phyloP scores from a whole-genome alignment of 345 rosid genomes.

The Abelmoschus esculentus region DNA sequence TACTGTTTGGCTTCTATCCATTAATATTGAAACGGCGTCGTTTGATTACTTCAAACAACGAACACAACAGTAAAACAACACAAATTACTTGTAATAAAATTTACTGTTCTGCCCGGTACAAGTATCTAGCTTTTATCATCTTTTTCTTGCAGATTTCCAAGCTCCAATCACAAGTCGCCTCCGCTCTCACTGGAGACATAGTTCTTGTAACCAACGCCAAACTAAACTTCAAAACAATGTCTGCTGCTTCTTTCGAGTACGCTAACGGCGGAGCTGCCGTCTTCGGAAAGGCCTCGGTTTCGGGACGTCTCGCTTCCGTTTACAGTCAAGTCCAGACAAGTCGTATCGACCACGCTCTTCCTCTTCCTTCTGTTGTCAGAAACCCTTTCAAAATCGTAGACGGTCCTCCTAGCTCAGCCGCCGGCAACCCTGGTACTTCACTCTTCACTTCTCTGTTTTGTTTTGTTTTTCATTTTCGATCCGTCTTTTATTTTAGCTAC shows the following conservation, averaged over 20 bases:
- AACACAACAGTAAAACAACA: too few species aligned
- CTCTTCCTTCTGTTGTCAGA: constrained; percentile 72
- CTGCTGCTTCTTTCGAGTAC: constrained; percentile 38
- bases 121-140: too few species aligned
- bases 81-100: too few species aligned
- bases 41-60: too few species aligned
- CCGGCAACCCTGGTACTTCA: constrained; percentile 75
- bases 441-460: not conserved
- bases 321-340: constrained; percentile 81
- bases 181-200: not conserved
- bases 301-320: constrained; percentile 57
- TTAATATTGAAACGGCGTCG: too few species aligned
- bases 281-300: constrained; percentile 26
- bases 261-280: constrained; percentile 30
- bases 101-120: too few species aligned
- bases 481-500: not conserved
- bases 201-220: not conserved
- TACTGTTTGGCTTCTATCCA: too few species aligned
- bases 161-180: not conserved
- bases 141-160: not conserved
- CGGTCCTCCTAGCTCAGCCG: constrained; percentile 83
- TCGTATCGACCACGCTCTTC: constrained; percentile 68
- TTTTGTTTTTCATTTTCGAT: constrained; percentile 7
- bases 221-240: constrained; percentile 28
- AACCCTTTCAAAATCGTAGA: constrained; percentile 67